Evolutionary conservation across 2,329 filamentous ascomycete genomes (phyloP), one percentile per base, ranked within the genome.

Genomic region (Botrytis squamosa): DNA sequence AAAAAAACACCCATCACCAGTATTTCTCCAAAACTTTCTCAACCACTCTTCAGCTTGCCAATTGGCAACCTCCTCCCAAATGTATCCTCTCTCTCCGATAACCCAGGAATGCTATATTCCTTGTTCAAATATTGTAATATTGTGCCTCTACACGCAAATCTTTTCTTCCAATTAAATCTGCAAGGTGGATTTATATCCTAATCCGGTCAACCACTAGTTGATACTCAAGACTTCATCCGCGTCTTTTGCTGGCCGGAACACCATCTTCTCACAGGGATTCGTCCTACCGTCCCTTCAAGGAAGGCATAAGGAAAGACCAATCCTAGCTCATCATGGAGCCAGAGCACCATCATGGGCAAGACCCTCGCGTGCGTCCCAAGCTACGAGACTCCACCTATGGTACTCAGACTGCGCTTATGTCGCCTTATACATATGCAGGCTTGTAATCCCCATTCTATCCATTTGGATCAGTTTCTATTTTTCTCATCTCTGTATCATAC

Each of bases 371-470:
- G 64, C 42, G 10, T 49, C 64, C 20, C 64, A 66, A 66, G 64
- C 64, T 66, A 49, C 44, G 25, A 38, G 36, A 44, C 62, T 33
- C 62, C 62, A 65, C 62, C 40, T 33, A 33, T 64, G n/a, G 40
- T 64, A 42, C 36, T 25, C 40, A 33, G 66, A 68, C 49, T 69
- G 66, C 49, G 25, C 36, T 57, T 10, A 33, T 42, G 66, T 69
- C 64, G 40, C 64, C 64, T 69, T 73, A 73, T 73, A 73, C 64
- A 73, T 73, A 62, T 73, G 71, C 64, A 69, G 33, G 52, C 55
- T 49, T 49, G 55, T 33, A 33, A 22, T 69, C 36, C 70, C 70
- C 40, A 33, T 57, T 52, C 29, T 49, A n/a, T 49, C 44, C 12
- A 38, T 52, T 49, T 36, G 44, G 44, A 66, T 38, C 44, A 3